Percentiles rank a stretch among this genome's conserved stretches.
Conservation (phyloP, 1,284 basidiomycete species). For the Erythrobasidium hasegawianum region DNA sequence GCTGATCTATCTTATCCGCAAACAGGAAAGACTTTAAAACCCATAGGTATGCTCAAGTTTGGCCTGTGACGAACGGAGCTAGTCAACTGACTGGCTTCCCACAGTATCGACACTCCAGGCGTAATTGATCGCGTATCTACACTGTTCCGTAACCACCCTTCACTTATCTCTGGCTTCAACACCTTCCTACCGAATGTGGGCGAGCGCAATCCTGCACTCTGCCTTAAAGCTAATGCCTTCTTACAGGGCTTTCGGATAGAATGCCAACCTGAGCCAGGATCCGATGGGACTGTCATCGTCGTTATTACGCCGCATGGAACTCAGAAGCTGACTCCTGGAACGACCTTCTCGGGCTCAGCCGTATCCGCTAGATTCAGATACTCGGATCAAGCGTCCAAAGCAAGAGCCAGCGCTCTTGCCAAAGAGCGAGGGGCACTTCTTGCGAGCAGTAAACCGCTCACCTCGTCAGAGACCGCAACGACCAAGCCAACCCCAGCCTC, state of each 20-base stretch:
- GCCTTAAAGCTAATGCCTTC: not conserved
- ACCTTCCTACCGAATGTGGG: constrained; percentile 81
- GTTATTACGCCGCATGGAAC: constrained; percentile 27
- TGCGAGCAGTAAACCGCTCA: too few species aligned
- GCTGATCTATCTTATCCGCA: not conserved
- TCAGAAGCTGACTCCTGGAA: constrained; percentile 16
- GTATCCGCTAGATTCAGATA: constrained; percentile 15
- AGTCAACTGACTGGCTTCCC: not conserved
- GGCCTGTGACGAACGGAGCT: too few species aligned
- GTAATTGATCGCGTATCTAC: constrained; percentile 95
- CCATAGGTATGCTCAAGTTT: constrained; percentile 71
- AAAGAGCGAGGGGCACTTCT: not conserved
- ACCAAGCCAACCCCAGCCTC: too few species aligned
- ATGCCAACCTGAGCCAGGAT: constrained; percentile 4
- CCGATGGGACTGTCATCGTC: constrained; percentile 12
- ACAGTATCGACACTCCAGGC: constrained; percentile 96
- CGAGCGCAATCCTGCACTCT: not conserved
- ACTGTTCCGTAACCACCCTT: constrained; percentile 88
- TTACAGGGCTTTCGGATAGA: constrained; percentile 32
- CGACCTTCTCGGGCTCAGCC: constrained; percentile 15
- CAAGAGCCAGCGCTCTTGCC: constrained; percentile 2
- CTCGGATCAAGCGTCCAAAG: not conserved
- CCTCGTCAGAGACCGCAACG: too few species aligned
- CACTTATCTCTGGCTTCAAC: constrained; percentile 97
- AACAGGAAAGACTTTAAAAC: constrained; percentile 88